Evolutionary conservation across 2,329 filamentous ascomycete species (phyloP).

Genomic region (Sclerotiophoma versabilis): DNA sequence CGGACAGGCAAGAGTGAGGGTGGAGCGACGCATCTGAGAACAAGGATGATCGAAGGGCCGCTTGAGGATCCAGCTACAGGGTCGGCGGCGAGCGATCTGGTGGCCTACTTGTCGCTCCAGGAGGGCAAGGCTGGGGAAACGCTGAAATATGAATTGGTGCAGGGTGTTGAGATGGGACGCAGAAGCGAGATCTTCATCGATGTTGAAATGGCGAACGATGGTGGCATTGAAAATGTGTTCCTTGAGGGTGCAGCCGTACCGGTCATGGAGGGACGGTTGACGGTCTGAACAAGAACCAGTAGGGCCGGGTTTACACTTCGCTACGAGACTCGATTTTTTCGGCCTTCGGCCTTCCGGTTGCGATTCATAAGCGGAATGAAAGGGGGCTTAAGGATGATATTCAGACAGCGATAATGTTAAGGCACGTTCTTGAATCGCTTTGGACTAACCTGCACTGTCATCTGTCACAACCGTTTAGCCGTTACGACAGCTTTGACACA

Average conservation of each 20-base stretch:
- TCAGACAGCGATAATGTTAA: slow-evolving; percentile 10
- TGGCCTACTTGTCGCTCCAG: slow-evolving; percentile 54
- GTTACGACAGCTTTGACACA: slow-evolving; percentile 24
- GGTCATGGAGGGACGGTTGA: slow-evolving; percentile 47
- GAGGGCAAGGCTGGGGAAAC: slow-evolving; percentile 44
- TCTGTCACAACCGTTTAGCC: slow-evolving; percentile 28
- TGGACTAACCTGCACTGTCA: slow-evolving; percentile 24
- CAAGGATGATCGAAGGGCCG: slow-evolving; percentile 65
- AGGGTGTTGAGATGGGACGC: slow-evolving; percentile 62
- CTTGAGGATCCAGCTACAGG: slow-evolving; percentile 61
- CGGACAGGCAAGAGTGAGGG: slow-evolving; percentile 41
- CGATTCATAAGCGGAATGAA: slow-evolving; percentile 11
- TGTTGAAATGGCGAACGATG: slow-evolving; percentile 50
- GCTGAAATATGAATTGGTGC: slow-evolving; percentile 53
- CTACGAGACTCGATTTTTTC: neutral
- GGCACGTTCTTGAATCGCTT: slow-evolving; percentile 19
- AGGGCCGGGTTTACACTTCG: neutral
- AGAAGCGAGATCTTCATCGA: slow-evolving; percentile 58
- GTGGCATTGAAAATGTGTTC: slow-evolving; percentile 51
- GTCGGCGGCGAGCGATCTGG: slow-evolving; percentile 57
- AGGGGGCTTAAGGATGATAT: slow-evolving; percentile 10
- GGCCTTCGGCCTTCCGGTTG: slow-evolving; percentile 2
- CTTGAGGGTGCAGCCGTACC: slow-evolving; percentile 54
- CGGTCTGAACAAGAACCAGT: slow-evolving; percentile 20
- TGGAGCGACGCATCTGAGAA: slow-evolving; percentile 54